A percentile compares a stretch with the other conserved stretches of the same genome.
Evolutionary conservation across 345 rosid species (phyloP).

Genomic region (Salix suchowensis): DNA sequence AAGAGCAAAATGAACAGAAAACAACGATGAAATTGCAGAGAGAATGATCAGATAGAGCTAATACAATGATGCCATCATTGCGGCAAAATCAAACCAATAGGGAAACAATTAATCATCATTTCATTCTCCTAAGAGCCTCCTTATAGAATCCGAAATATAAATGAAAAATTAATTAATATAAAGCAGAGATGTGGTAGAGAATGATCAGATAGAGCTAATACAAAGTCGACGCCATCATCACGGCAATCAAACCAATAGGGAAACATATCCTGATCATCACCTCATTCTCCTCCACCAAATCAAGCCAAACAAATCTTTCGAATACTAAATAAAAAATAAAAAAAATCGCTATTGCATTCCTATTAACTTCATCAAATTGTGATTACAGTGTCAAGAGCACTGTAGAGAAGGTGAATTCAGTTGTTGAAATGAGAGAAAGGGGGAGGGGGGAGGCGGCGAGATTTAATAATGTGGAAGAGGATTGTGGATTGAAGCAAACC

Average conservation of each 20-base stretch:
- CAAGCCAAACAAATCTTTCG: not conserved
- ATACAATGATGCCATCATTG: constrained; percentile 37
- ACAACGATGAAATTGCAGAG: not conserved
- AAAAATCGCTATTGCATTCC: no score
- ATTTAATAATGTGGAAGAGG: not conserved
- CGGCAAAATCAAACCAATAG: constrained; percentile 48
- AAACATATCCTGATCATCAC: constrained; percentile 30
- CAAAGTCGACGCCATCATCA: constrained; percentile 39
- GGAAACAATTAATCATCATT: constrained; percentile 34
- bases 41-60: constrained; percentile 42
- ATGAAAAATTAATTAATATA: no score
- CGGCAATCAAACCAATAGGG: constrained; percentile 59
- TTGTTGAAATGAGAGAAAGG: no score
- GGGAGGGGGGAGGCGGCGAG: not conserved
- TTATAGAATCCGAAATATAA: not conserved
- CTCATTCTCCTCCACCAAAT: constrained; percentile 18
- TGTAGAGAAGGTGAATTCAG: no score
- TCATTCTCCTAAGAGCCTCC: constrained; percentile 11
- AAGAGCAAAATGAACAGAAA: not conserved
- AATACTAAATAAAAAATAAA: not conserved
- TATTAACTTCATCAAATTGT: no score
- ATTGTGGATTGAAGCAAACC: not conserved
- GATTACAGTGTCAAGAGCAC: no score
- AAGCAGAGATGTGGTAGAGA: not conserved
- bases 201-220: constrained; percentile 49